Evolutionary conservation across 768 basidiomycete species (phyloP), one percentile per base, ranked within the genome.

Genomic region (Solioccasus polychromus): DNA sequence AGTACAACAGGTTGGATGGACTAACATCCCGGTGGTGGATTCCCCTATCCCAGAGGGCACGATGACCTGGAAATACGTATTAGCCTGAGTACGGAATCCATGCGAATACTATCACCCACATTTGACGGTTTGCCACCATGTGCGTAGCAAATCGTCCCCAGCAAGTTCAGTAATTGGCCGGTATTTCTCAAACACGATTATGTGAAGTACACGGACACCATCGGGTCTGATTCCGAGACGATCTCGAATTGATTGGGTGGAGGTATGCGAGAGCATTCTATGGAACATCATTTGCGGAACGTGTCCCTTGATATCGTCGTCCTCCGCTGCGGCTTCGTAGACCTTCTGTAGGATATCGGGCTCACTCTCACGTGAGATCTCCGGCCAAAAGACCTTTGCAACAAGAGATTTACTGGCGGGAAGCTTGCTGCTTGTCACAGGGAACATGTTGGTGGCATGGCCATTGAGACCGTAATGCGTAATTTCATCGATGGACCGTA

Each of bases 371-470:
- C 50, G 40, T 1, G 39, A 31, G 3, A 2, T 32, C 14, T 54
- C 45, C 0, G 4, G 4, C 44, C 49, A 42, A 17, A 28, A 26
- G 22, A 48, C 1, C 7, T 43, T 48, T 2, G 29, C 35, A 15
- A 45, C 37, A 3, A 45, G 26, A 23, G 25, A n/a, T 17, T 12
- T 15, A 2, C 25, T 4, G 10, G 0, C 5, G 3, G 8, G 2
- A 11, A 36, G 26, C 2, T 8, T 15, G 3, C 5, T 5, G 4
- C 47, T 45, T 6, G 17, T 31, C 4, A 45, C 29, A 7, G 53
- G n/a, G 17, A 37, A 43, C 24, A 57, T 8, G n/a, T 48, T 48
- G 0, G 53, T 55, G 1, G 42, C 55, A 3, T 34, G 47, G 8
- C 50, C 28, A 1, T 31, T 29, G 3, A 55, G 34, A 35, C 42